Base-by-base conservation (phyloP, 768 basidiomycete species). In the Calocybe gangraenosa region DNA sequence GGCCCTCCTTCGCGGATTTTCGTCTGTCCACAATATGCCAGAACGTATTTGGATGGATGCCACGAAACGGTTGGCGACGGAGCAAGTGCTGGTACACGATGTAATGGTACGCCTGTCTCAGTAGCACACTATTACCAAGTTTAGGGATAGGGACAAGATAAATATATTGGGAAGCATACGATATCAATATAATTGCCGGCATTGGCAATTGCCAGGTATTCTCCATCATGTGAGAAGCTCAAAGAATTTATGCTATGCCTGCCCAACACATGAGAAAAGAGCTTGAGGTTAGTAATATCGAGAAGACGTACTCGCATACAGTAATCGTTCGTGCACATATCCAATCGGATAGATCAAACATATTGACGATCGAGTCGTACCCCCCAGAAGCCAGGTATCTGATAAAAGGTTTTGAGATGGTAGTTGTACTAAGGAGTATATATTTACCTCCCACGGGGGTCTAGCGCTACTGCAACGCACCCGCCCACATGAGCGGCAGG, bases 211-310 rank as follows among this genome's bases (percentile, higher is more conserved):
- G 88, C 88, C 37, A 91, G 62, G 56, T 82, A 91, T 68, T 92
- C 88, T 25, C 88, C 88, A 53, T 91, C 88, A 51, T 83, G 74
- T 10, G 87, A 90, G 71, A 89, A 92, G 59, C 83, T 87, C 15
- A 90, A 63, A 15, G 76, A 75, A 48, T 77, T 86, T 55, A 89
- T 85, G 17, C 80, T 73, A 57, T 88, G 70, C 45, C 88, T 89
- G 54, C 46, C 10, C 19, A 43, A 48, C n/a, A 23, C 34, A 37
- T 33, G 46, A 48, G 15, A 37, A 17, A 42, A 33, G 31, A 22
- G 28, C 34, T 31, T n/a, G 22, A 6, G 23, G 20, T 1, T 22
- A 5, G 2, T 4, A 33, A 50, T 2, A 5, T 18, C 23, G 13
- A 18, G 35, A 11, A 6, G 3, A 78, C 85, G 52, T 58, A 91